Evolutionary conservation across 306 rosid species (phyloP), one percentile per base, ranked within the genome.

Genomic region (Vachellia pachyceras): DNA sequence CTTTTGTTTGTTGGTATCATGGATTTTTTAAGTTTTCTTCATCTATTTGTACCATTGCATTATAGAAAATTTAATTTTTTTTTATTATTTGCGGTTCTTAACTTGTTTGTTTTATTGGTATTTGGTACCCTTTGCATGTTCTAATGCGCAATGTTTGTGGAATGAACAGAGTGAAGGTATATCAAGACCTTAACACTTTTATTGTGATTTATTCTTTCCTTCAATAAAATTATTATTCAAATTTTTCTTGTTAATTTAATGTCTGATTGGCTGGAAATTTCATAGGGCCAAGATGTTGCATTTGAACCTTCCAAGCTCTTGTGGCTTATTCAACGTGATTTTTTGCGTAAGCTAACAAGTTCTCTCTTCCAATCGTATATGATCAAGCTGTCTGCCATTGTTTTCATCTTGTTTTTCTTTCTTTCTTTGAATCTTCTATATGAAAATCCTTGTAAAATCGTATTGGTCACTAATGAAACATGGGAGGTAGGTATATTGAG

Each of bases 251-350:
- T 66, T 67, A 55, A 70, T 77, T 77, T 55, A 29, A 25, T 37
- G 23, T 79, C 61, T 80, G 79, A 72, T 61, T 90, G 18, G 12
- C 60, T 17, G 82, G 55, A 65, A 78, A 66, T 81, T 84, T 86
- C 82, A 52, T 82, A 95, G 99, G 99, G 99, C 25, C 91, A 93
- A 81, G 99, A 93, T 85, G 82, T 93, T 83, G 99, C 99, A 80
- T 95, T 95, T 89, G 98, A 95, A 90, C 99, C 99, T 83, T 92
- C 99, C 77, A 95, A 90, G 89, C 97, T 95, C 73, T 83, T 95
- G 87, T 95, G 99, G 99, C 99, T 95, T 73, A 95, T 95, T 82
- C 99, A 95, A 82, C 99, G 99, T 81, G 99, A 95, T 87, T 95
- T 95, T 83, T 88, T 95, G 74, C 93, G 99, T 95, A 88, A 88